Evolutionary conservation across 1,139 yeast species (phyloP).

Genomic region (Taiozyma sp.): DNA sequence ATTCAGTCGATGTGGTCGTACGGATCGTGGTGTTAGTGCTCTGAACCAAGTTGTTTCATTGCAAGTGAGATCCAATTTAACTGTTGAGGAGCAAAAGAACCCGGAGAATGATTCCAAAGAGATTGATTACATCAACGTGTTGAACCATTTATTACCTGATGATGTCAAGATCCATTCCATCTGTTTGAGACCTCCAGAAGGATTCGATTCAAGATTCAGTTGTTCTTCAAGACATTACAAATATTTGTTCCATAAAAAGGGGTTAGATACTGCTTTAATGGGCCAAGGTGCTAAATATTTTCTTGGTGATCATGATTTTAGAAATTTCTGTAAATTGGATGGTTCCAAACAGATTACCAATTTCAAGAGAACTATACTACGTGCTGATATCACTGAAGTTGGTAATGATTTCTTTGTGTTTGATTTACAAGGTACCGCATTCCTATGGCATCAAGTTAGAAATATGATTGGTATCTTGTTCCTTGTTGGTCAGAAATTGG

Average conservation of each 20-base stretch:
- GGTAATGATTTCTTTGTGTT: constrained; percentile 51
- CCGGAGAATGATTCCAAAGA: constrained; percentile 57
- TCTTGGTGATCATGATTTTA: constrained; percentile 80
- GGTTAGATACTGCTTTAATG: constrained; percentile 64
- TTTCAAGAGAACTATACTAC: constrained; percentile 52
- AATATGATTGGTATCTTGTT: constrained; percentile 88
- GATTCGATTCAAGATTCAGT: constrained; percentile 90
- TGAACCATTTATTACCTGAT: constrained; percentile 72
- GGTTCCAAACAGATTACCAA: constrained; percentile 89
- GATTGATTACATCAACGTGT: constrained; percentile 65
- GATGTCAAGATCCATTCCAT: constrained; percentile 82
- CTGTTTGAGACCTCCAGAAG: constrained; percentile 74
- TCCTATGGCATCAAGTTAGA: constrained; percentile 97
- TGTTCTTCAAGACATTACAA: constrained; percentile 80
- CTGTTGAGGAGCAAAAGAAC: constrained; percentile 57
- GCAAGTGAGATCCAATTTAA: constrained; percentile 62
- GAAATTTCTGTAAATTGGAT: constrained; percentile 92
- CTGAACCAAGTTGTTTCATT: constrained; percentile 90
- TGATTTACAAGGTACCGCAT: constrained; percentile 83
- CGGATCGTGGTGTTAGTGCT: constrained; percentile 96
- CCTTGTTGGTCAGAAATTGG: constrained; percentile 74
- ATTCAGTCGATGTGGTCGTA: constrained; percentile 92
- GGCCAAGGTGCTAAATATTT: constrained; percentile 56
- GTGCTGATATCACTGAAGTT: constrained; percentile 44
- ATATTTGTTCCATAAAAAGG: constrained; percentile 58